Evolutionary conservation across 352 stramenopile genomes (phyloP).

Genomic region (Pythium phragmiticola): DNA sequence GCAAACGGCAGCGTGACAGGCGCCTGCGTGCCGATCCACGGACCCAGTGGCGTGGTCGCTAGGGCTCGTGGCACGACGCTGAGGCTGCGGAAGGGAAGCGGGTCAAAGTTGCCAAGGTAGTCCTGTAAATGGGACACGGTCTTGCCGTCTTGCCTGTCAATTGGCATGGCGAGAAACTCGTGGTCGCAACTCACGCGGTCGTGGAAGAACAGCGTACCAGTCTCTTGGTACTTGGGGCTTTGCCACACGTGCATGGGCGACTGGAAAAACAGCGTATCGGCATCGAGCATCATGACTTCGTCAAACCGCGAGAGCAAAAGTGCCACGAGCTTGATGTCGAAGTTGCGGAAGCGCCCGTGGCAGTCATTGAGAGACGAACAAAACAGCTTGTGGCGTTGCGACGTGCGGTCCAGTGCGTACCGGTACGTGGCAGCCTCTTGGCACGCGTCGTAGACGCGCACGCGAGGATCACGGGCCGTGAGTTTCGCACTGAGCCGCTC

Average conservation of each 20-base stretch:
- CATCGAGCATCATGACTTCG: conserved; percentile 78
- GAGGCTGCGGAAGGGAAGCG: conserved; percentile 29
- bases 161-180: conserved; percentile 39
- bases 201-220: conserved; percentile 72
- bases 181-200: conserved; percentile 49
- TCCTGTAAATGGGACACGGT: conserved; percentile 35
- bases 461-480: conserved; percentile 34
- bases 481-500: conserved; percentile 33
- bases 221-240: conserved; percentile 44
- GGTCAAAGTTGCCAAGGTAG: conserved; percentile 43
- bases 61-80: not conserved
- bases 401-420: conserved; percentile 1
- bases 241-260: conserved; percentile 53
- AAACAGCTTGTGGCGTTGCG: conserved; percentile 37
- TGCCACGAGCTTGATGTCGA: conserved; percentile 65
- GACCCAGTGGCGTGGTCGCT: conserved; percentile 14
- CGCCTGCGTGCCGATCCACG: conserved; percentile 23
- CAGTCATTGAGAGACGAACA: conserved; percentile 47
- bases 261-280: conserved; percentile 70
- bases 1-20: conserved; percentile 26
- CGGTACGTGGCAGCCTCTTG: conserved; percentile 29
- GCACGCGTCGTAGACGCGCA: conserved; percentile 70
- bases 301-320: conserved; percentile 66
- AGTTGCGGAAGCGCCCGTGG: conserved; percentile 48
- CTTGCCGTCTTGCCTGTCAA: not conserved